Evolutionary conservation across 805 yeast genomes (phyloP), one percentile per base, ranked within the genome.

Genomic region (Kluyveromyces nonfermentans): DNA sequence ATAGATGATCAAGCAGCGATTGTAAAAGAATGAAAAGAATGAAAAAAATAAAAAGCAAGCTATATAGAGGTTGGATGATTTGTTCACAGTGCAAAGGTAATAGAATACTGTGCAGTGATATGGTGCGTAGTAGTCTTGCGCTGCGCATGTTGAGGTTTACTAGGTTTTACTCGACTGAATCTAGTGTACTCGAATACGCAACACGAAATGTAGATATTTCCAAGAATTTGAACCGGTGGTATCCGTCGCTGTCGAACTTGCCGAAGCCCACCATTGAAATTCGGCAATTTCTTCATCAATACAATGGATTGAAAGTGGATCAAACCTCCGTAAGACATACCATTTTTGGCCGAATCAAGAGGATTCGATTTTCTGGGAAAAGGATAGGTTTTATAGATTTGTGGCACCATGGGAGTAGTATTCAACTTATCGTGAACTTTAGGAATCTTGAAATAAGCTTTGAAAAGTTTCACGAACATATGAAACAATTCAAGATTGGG

Each of bases 401-500:
- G 12, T 35, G 33, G 21, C 32, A 42, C 22, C 41, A 46, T 20
- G n/a, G 37, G 39, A 16, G 30, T 33, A 30, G 41, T 33, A 21
- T 57, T 37, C 64, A 62, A 43, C 36, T 58, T 14, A 60, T 60
- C 22, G 40, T 59, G 15, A 59, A 59, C 40, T 54, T 40, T 37
- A 54, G 46, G 43, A 37, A 42, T 36, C 41, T 46, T 40, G 16
- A 37, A 7, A 41, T 38, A 28, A 30, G 46, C 8, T 17, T 18
- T 7, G 48, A 41, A 10, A 41, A 37, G 21, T 53, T 52, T 34
- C 32, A 30, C 8, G 33, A 36, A 40, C 51, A 25, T 42, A 45
- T 34, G 34, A 36, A 21, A 4, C 57, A 64, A 25, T 63, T 87
- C 33, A 70, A 81, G 39, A 73, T 74, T 18, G 96, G 96, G 0